Base-by-base conservation (phyloP, 768 basidiomycete genomes). In the Pleurotus tuoliensis region DNA sequence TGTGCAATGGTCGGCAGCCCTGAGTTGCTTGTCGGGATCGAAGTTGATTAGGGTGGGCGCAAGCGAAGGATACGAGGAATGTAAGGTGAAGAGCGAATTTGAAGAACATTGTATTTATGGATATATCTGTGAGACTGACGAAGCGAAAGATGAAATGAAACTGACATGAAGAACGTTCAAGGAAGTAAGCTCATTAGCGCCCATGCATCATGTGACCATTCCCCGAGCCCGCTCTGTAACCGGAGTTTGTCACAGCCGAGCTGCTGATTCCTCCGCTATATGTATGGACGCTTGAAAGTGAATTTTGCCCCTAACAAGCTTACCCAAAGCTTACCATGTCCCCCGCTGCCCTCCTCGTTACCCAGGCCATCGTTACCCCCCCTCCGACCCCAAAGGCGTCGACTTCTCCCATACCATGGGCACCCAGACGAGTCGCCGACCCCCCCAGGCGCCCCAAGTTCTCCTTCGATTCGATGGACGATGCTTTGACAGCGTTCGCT, bases 381-480 rank as follows among this genome's bases (percentile, higher is more conserved):
- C 41, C 57, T 52, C 62, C 25, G 40, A 60, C 59, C 49, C 60
- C 60, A 61, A 65, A 59, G 22, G 56, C 45, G 57, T 64, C 41
- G 49, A 58, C 55, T 59, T 58, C 50, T 24, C 66, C 63, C 16
- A 56, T 46, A 39, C 20, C 61, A 25, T 75, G 76, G 71, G 64
- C 64, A n/a, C 74, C 79, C 13, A 73, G 63, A n/a, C 63, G 70
- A 41, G 50, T 69, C 30, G 12, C 59, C 30, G 63, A 70, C 56
- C 53, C 62, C 5, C 65, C 71, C 7, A 62, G 59, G 24, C 73
- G 76, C 43, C 67, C 73, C 2, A 53, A 64, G 20, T 91, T 90
- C 65, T 64, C 80, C 0, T 95, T 98, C 63, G 94, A 98, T 64
- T 57, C 83, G 0, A 83, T 98, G 60, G 84, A 90, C 58, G 87